Conservation (phyloP, 768 basidiomycete genomes). For the Macrolepiota fuliginosa region DNA sequence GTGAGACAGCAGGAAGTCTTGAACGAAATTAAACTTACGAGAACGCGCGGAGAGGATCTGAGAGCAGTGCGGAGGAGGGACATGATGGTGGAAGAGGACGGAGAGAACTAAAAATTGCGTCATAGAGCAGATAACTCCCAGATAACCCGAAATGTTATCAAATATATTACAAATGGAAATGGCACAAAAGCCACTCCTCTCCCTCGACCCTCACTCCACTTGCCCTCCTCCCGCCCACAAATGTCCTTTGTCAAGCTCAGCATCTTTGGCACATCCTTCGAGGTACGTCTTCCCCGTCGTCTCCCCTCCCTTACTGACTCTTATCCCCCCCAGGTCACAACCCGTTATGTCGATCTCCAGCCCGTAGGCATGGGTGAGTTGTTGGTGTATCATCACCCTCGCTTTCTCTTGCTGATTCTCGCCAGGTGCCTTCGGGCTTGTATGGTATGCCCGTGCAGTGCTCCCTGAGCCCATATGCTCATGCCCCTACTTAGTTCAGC, state of each 20-base stretch:
- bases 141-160: conserved; percentile 10
- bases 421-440: conserved; percentile 93
- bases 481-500: conserved; percentile 59
- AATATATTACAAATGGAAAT: conserved; percentile 15
- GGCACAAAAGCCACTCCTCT: conserved; percentile 19
- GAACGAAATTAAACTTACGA: conserved; percentile 28
- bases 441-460: conserved; percentile 64
- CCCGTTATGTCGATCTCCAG: conserved; percentile 98
- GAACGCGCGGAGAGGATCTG: conserved; percentile 38
- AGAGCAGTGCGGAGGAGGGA: conserved; percentile 34
- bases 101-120: conserved; percentile 6
- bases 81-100: conserved; percentile 29
- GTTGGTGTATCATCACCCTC: conserved; percentile 6
- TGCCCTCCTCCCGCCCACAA: conserved; percentile 16
- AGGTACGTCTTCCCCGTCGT: conserved; percentile 45
- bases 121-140: conserved; percentile 7
- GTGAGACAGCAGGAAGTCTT: background rate
- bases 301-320: conserved; percentile 17
- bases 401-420: conserved; percentile 19
- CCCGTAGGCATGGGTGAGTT: conserved; percentile 96
- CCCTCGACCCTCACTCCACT: conserved; percentile 15
- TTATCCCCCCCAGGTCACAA: conserved; percentile 70
- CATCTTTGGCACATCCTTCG: conserved; percentile 98
- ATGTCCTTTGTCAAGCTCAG: conserved; percentile 98
- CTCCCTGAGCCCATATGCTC: conserved; percentile 8